Conservation (phyloP, 2,329 filamentous ascomycete genomes). For the Apiospora kogelbergensis region DNA sequence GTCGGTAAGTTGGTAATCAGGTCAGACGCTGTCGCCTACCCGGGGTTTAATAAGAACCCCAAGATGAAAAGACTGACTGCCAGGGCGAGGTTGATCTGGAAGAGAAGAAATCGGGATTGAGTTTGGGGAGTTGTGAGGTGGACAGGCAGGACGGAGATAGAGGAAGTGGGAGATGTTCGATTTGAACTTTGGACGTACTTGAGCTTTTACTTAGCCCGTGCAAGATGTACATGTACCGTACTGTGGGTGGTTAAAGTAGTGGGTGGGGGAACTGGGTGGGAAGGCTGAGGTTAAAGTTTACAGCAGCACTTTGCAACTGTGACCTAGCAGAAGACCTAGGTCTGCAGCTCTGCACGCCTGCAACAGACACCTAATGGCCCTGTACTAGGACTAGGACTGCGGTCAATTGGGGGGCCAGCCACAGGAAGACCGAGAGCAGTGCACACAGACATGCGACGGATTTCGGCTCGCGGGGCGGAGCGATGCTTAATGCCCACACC, state of each 20-base stretch:
- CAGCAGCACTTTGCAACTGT: background rate
- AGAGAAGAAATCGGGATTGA: background rate
- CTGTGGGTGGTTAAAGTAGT: background rate
- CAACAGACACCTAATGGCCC: too few relatives aligned
- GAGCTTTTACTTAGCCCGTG: background rate
- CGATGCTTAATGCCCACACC: background rate
- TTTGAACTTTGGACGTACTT: constrained; percentile 3
- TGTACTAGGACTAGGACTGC: background rate
- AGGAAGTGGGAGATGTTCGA: background rate
- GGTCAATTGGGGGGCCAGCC: background rate
- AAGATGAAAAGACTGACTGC: background rate
- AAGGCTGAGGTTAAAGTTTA: constrained; percentile 6
- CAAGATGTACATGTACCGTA: background rate
- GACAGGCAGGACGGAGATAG: background rate
- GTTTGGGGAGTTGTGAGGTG: constrained; percentile 1
- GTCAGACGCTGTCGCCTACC: constrained; percentile 8
- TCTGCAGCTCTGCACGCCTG: background rate
- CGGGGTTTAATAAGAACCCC: background rate
- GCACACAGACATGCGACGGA: background rate
- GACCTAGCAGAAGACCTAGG: background rate
- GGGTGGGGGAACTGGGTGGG: background rate
- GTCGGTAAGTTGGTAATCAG: constrained; percentile 7
- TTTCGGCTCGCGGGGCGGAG: constrained; percentile 1
- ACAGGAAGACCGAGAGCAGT: background rate
- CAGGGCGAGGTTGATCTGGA: background rate